A percentile compares a stretch with the other conserved stretches of the same genome.
Conservation (phyloP, 1,139 yeast species). For the Diutina scorzettiae region DNA sequence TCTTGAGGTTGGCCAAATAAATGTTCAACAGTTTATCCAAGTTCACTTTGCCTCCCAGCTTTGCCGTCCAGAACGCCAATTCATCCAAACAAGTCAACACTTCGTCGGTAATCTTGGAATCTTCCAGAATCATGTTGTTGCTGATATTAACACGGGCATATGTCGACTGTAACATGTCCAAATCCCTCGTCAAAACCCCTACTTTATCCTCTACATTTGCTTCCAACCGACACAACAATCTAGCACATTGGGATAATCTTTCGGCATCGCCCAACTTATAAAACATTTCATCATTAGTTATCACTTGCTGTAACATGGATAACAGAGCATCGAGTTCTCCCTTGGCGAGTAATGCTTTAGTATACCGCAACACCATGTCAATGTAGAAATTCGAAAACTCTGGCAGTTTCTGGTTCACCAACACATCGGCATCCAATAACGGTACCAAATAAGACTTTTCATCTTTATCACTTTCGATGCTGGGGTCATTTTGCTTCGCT, state of each 20-base stretch:
- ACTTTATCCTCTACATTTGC: slow-evolving; percentile 19
- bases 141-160: slow-evolving; percentile 20
- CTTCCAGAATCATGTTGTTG: slow-evolving; percentile 16
- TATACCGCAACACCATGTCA: slow-evolving; percentile 32
- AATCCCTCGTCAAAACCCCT: slow-evolving; percentile 26
- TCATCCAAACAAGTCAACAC: slow-evolving; percentile 9
- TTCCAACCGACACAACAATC: slow-evolving; percentile 23
- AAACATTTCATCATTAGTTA: slow-evolving; percentile 27
- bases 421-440: slow-evolving; percentile 18
- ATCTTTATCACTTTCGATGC: slow-evolving; percentile 15
- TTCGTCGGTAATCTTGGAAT: slow-evolving; percentile 28
- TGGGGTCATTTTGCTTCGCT: slow-evolving; percentile 20
- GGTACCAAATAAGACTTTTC: slow-evolving; percentile 22
- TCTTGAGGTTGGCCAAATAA: slow-evolving; percentile 25
- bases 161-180: slow-evolving; percentile 25
- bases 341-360: slow-evolving; percentile 31
- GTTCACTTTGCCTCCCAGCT: background rate
- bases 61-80: background rate
- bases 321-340: slow-evolving; percentile 25
- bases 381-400: slow-evolving; percentile 32
- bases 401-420: slow-evolving; percentile 21
- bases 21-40: slow-evolving; percentile 21
- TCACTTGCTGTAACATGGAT: slow-evolving; percentile 18
- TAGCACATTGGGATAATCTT: slow-evolving; percentile 29
- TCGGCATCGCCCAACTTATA: slow-evolving; percentile 34